Evolutionary conservation across 352 stramenopile genomes (phyloP).

Genomic region (Paralagenidium karlingii): DNA sequence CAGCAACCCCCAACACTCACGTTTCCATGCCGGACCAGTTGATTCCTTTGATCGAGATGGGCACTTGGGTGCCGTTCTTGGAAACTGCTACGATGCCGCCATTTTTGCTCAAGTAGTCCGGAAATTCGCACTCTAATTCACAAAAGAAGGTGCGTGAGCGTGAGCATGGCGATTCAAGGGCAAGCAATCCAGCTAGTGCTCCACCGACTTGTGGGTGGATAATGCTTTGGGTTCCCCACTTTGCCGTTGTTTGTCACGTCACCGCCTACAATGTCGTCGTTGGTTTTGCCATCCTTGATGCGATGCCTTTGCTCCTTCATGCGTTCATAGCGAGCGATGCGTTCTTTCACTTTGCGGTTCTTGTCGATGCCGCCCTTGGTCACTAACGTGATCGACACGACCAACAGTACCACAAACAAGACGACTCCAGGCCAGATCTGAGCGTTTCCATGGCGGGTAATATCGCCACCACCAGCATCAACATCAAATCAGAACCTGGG

Average conservation of each 20-base stretch:
- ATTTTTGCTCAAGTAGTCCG: constrained; percentile 10
- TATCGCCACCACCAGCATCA: too few relatives aligned
- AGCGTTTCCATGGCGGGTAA: constrained; percentile 5
- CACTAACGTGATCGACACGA: constrained; percentile 6
- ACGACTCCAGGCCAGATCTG: constrained; percentile 15
- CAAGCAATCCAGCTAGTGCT: background rate
- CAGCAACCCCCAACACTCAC: constrained; percentile 7
- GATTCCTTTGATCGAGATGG: constrained; percentile 8
- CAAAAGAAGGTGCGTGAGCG: constrained; percentile 2
- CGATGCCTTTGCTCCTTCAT: constrained; percentile 9
- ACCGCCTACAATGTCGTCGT: background rate
- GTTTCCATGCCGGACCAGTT: constrained; percentile 14
- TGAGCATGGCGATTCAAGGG: background rate
- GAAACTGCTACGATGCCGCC: constrained; percentile 6
- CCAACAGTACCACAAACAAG: constrained; percentile 12
- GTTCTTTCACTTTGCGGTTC: constrained; percentile 9
- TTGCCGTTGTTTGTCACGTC: constrained; percentile 7
- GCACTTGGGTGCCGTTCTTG: constrained; percentile 1
- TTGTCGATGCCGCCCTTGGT: constrained; percentile 7
- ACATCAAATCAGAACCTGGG: too few relatives aligned
- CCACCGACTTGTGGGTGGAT: constrained; percentile 14
- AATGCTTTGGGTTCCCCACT: constrained; percentile 39
- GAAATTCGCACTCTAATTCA: constrained; percentile 11
- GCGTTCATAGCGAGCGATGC: constrained; percentile 22
- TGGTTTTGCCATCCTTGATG: background rate